A percentile compares a stretch with the other conserved stretches of the same genome.
These are phyloP conservation scores for Falciphora oryzae DNA, from an alignment of 2,329 filamentous ascomycete genomes.

Conservation along the genomic window DNA sequence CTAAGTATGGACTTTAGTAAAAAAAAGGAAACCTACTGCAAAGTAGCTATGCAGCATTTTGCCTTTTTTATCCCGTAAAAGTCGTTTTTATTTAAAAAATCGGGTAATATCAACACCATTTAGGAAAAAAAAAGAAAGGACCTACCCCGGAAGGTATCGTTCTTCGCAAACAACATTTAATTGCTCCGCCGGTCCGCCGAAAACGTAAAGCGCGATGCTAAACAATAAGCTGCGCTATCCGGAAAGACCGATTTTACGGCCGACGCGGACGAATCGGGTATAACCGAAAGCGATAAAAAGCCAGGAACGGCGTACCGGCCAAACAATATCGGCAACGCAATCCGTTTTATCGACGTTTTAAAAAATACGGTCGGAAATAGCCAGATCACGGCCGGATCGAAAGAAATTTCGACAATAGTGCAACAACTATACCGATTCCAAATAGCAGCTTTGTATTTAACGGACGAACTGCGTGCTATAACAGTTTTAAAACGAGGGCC, in stretches of 20 bases:
- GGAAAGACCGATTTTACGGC: background rate
- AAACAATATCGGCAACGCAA: background rate
- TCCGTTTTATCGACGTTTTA: background rate
- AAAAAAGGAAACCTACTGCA: background rate
- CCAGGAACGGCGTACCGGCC: background rate
- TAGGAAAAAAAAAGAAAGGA: background rate
- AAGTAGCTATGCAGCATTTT: background rate
- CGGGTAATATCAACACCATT: background rate
- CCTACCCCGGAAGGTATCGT: background rate
- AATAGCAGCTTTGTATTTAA: too few species aligned
- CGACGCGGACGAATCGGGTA: background rate
- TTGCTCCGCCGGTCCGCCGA: background rate
- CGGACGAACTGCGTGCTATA: too few species aligned
- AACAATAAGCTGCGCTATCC: background rate
- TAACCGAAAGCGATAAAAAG: background rate
- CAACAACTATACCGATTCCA: too few species aligned
- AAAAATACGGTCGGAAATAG: too few species aligned
- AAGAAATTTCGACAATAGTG: too few species aligned
- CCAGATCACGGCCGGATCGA: too few species aligned
- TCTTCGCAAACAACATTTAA: background rate
- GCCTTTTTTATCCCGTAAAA: background rate
- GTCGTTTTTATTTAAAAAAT: background rate
- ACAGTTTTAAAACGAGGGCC: too few species aligned
- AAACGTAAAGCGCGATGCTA: background rate
- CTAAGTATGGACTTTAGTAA: background rate